Evolutionary conservation across 139 green algal genomes (phyloP), one percentile per base, ranked within the genome.

Genomic region (Deuterostichococcus epilithicus): DNA sequence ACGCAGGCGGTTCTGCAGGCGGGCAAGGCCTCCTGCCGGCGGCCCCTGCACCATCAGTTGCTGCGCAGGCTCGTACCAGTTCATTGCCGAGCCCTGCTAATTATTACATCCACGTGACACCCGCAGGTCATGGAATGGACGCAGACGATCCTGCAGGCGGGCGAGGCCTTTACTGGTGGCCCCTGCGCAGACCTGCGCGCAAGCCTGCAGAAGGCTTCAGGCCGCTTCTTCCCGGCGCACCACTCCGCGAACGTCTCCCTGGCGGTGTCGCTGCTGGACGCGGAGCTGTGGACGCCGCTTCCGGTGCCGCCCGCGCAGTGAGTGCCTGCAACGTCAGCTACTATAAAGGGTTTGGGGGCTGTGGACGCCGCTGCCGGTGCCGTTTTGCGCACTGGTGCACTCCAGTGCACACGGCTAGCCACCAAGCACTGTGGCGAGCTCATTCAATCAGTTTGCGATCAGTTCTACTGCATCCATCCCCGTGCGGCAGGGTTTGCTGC

Each of bases 81-180:
- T n/a, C n/a, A n/a, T n/a, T n/a, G n/a, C n/a, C n/a, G n/a, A n/a
- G n/a, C n/a, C n/a, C n/a, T n/a, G n/a, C n/a, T 3, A 22, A 2
- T 23, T 26, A 32, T 20, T 32, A 30, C 33, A 37, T 5, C 37
- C 4, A 23, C 42, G 20, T 66, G 1, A 36, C 60, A 25, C 30
- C 20, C 35, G 15, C 82, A 89, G 81, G 85, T 89, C 28, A 71
- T 88, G 80, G 82, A 85, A 13, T 89, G 85, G 85, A 89, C 80
- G 34, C 79, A 88, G 82, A 70, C 73, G n/a, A 42, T 86, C 1
- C 67, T 88, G 68, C 69, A 32, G 10, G 71, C 73, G 35, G 85
- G 85, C 0, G 85, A 89, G 78, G 75, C 80, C 0, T 89, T 89
- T 66, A 75, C 68, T 4, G 79, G 81, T 0, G 52, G 39, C 32